phyloP scores from a whole-genome alignment of 257 asterid genomes.

The Capsicum chinense region DNA sequence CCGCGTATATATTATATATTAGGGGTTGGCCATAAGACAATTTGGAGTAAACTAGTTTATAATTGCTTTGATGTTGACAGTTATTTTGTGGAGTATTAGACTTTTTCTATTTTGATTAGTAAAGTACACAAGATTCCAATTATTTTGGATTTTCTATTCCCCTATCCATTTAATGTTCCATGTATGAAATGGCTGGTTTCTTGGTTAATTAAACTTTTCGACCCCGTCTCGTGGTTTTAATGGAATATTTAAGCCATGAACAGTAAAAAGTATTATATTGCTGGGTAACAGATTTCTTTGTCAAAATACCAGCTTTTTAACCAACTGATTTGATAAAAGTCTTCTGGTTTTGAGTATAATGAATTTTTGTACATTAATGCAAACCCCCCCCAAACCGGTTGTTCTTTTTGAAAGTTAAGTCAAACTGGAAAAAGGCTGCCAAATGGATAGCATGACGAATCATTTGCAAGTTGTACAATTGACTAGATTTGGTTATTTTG shows the following conservation, averaged over 20 bases:
- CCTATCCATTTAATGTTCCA: not conserved
- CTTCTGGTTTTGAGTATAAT: not conserved
- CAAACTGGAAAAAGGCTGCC: not conserved
- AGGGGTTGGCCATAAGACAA: not conserved
- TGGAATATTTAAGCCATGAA: not conserved
- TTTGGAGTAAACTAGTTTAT: not conserved
- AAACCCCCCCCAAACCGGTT: too few species aligned
- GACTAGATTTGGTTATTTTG: not conserved
- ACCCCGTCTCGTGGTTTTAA: not conserved
- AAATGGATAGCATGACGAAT: not conserved
- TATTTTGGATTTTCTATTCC: constrained; percentile 24
- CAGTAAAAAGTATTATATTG: constrained; percentile 9
- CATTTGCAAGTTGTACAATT: constrained; percentile 24
- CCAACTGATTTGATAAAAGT: not conserved
- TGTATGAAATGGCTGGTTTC: not conserved
- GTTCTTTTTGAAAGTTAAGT: too few species aligned
- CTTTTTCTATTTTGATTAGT: constrained; percentile 30
- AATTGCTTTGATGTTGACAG: not conserved
- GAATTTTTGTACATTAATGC: too few species aligned
- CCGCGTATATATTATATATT: not conserved
- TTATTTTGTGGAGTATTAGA: not conserved
- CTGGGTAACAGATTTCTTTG: not conserved
- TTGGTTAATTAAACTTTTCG: not conserved
- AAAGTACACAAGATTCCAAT: constrained; percentile 21
- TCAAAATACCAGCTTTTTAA: not conserved